Evolutionary conservation across 495 filamentous ascomycete genomes (phyloP), one percentile per base, ranked within the genome.

Genomic region (Lindgomyces ingoldianus): DNA sequence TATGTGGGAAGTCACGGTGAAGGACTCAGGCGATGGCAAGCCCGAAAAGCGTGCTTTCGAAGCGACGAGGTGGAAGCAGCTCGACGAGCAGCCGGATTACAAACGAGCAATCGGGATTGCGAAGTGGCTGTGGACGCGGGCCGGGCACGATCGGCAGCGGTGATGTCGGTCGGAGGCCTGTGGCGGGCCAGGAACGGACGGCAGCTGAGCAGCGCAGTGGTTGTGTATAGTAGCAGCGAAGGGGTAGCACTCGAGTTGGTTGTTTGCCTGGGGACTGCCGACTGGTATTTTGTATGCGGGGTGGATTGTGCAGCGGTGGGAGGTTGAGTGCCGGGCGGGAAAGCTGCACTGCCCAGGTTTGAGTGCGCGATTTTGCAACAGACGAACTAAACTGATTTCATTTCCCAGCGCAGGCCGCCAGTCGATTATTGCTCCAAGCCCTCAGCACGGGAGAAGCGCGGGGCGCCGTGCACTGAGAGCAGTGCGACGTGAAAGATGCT

Each of bases 1-100:
- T 25, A 16, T 51, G 39, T 52, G 30, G 36, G 63, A 57, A 55
- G 36, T 62, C 62, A 67, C 68, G 58, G 65, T 68, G 64, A 50
- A 61, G 30, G 55, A 21, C 18, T 48, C 36, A n/a, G 48, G 58
- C 58, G 58, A 61, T 61, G 24, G 51, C 58, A 61, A 61, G 53
- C 58, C 42, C n/a, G 47, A n/a, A 19, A 21, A 12, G n/a, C 25
- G 22, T 24, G 8, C n/a, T 55, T 27, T 11, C 18, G 51, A 52
- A 33, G 51, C 8, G 21, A 24, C 29, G 12, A 29, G 18, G 14
- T 42, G 8, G 9, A 26, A 55, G 30, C 36, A 19, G 51, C 51
- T 39, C 33, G 33, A 39, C 33, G 33, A 39, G 33, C 33, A 39
- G 6, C 6, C 33, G 6, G 33, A 39, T 39, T 6, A 39, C 33